Conservation (phyloP, 2,329 filamentous ascomycete genomes). For the Eurotiales sp. region DNA sequence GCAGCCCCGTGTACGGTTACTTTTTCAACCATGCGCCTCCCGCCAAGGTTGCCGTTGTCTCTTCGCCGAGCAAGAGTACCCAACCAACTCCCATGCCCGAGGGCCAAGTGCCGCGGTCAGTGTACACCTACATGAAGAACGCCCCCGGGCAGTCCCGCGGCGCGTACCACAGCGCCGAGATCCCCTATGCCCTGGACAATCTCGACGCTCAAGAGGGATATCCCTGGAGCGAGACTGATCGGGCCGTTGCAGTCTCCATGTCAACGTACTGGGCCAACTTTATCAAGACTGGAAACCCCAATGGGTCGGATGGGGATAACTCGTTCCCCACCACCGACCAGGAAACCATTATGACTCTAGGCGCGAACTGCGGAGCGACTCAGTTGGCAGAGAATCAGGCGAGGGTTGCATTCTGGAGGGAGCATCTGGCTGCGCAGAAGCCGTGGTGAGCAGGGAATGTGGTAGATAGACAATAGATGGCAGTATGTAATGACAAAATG, state of each 20-base stretch:
- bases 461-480: too few species aligned
- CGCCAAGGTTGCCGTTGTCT: too few species aligned
- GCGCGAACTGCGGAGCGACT: too few species aligned
- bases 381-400: too few species aligned
- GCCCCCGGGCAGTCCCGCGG: constrained; percentile 27
- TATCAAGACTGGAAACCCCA: constrained; percentile 28
- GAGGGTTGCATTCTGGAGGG: too few species aligned
- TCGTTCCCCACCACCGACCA: too few species aligned
- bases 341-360: too few species aligned
- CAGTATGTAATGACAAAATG: too few species aligned
- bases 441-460: too few species aligned
- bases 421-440: too few species aligned
- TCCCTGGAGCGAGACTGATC: constrained; percentile 22
- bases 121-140: constrained; percentile 34
- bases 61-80: too few species aligned
- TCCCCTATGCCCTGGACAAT: constrained; percentile 29
- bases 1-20: constrained; percentile 24
- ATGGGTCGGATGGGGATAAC: neutral
- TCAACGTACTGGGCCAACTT: constrained; percentile 32
- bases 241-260: constrained; percentile 20
- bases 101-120: constrained; percentile 25
- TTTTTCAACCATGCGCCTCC: constrained; percentile 27
- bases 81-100: too few species aligned
- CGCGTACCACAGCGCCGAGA: constrained; percentile 27
- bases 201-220: constrained; percentile 23